Evolutionary conservation across 768 basidiomycete species (phyloP).

Genomic region (Leccinellum luteum): DNA sequence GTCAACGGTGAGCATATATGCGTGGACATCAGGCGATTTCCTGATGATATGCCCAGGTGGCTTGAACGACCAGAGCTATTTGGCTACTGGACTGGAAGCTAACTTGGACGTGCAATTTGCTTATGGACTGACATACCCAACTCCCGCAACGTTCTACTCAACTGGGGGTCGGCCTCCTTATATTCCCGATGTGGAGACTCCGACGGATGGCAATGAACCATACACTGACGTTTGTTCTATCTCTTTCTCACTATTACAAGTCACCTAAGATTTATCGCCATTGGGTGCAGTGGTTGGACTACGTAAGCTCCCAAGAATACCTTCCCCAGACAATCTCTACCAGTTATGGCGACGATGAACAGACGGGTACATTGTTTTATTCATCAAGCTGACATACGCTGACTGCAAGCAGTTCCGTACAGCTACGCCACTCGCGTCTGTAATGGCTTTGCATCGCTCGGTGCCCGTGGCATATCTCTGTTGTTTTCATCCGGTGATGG

Average conservation of each 20-base stretch:
- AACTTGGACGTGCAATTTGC: constrained; percentile 68
- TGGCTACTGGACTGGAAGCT: constrained; percentile 59
- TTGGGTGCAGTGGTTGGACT: constrained; percentile 56
- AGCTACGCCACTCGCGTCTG: constrained; percentile 59
- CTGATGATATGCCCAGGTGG: constrained; percentile 45
- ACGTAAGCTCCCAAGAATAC: constrained; percentile 41
- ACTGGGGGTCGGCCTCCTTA: constrained; percentile 64
- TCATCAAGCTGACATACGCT: background rate
- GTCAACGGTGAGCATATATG: constrained; percentile 46
- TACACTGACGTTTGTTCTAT: constrained; percentile 38
- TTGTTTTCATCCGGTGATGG: constrained; percentile 64
- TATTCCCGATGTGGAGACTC: constrained; percentile 42
- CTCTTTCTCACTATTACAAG: constrained; percentile 18
- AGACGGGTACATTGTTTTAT: constrained; percentile 46
- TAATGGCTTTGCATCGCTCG: constrained; percentile 58
- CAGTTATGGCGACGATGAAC: constrained; percentile 72
- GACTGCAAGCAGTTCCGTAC: constrained; percentile 43
- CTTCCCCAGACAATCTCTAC: constrained; percentile 65
- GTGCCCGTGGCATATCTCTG: constrained; percentile 63
- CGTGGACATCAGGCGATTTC: background rate
- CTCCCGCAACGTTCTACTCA: constrained; percentile 56
- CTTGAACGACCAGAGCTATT: constrained; percentile 53
- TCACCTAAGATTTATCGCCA: background rate
- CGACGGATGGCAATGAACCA: constrained; percentile 48
- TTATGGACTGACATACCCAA: constrained; percentile 65